Evolutionary conservation across 768 basidiomycete species (phyloP).

Genomic region (Lentinula boryana): DNA sequence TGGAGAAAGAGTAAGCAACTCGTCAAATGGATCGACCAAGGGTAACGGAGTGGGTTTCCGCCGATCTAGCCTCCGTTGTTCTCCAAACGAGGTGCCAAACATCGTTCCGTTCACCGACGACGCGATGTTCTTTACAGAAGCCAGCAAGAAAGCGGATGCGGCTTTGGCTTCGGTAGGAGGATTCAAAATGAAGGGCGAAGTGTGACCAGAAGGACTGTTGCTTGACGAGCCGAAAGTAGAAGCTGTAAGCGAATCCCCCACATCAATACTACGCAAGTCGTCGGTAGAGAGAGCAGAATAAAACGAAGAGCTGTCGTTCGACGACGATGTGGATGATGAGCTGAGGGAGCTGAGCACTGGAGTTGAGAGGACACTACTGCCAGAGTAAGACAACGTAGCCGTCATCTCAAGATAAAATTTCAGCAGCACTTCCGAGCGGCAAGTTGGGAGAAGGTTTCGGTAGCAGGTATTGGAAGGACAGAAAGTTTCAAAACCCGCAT

Average conservation of each 20-base stretch:
- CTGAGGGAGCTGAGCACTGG: conserved; percentile 1
- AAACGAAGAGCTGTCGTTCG: conserved; percentile 1
- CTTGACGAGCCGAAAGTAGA: not conserved
- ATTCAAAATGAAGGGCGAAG: not conserved
- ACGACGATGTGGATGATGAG: not conserved
- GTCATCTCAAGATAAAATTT: not conserved
- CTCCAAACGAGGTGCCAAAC: not conserved
- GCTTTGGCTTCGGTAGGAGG: not conserved
- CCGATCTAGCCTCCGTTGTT: not conserved
- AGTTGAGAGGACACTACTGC: conserved; percentile 1
- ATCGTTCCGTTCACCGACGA: not conserved
- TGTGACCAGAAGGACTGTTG: not conserved
- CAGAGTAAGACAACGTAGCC: not conserved
- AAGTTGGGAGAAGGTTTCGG: not conserved
- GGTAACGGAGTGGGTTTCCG: not conserved
- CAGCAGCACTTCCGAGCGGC: no score
- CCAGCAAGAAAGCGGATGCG: not conserved
- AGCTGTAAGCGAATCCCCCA: not conserved
- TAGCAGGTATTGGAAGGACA: not conserved
- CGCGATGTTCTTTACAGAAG: conserved; percentile 1
- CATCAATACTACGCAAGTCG: not conserved
- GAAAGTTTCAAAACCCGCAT: not conserved
- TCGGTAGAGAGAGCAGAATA: not conserved
- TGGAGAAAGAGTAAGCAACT: not conserved
- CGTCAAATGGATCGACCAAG: not conserved